Conservation (phyloP, 768 basidiomycete species). For the Pleurotus giganteus region DNA sequence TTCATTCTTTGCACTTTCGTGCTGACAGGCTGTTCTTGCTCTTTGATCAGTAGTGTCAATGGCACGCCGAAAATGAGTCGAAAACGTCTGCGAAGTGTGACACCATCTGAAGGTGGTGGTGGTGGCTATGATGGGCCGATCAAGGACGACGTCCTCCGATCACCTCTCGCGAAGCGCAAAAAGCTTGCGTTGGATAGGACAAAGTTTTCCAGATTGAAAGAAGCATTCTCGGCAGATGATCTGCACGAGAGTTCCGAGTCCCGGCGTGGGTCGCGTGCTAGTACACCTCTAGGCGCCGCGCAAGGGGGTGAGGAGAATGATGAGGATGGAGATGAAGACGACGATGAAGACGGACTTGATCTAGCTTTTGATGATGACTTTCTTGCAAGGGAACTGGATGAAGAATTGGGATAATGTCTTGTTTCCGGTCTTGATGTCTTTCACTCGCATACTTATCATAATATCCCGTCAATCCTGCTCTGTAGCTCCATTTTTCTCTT, state of each 20-base stretch:
- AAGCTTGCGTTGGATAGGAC: conserved; percentile 65
- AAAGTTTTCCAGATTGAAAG: conserved; percentile 67
- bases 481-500: conserved; percentile 2
- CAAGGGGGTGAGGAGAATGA: too few species aligned
- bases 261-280: conserved; percentile 5
- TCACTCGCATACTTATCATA: not conserved
- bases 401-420: conserved; percentile 65
- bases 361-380: conserved; percentile 74
- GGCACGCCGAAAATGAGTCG: conserved; percentile 49
- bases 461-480: not conserved
- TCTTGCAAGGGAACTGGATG: conserved; percentile 75
- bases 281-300: not conserved
- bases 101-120: conserved; percentile 64
- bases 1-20: conserved; percentile 15
- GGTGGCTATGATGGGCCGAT: conserved; percentile 38
- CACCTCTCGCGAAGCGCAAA: conserved; percentile 80
- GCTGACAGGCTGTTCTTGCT: conserved; percentile 18
- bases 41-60: conserved; percentile 28
- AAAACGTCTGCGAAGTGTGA: conserved; percentile 70
- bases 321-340: conserved; percentile 28
- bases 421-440: conserved; percentile 1
- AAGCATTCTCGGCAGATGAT: conserved; percentile 58
- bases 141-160: conserved; percentile 44
- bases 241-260: conserved; percentile 22
- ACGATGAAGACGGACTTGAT: conserved; percentile 47